Percentiles rank a stretch among this genome's conserved stretches.
Conservation (phyloP, 176 grass and related monocot species). For the Bromus sterilis region DNA sequence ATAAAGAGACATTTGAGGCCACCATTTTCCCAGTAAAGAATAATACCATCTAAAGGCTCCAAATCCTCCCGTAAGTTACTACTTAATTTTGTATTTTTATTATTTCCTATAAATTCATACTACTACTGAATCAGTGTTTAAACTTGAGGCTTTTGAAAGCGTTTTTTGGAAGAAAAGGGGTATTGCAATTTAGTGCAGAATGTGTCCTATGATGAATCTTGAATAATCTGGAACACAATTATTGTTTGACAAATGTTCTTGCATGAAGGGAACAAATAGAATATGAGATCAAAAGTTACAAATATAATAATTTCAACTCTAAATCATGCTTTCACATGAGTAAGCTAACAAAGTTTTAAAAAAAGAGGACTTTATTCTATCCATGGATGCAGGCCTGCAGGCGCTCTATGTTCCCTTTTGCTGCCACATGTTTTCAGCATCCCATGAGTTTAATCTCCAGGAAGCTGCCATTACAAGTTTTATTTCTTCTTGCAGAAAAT, state of each 20-base stretch:
- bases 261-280: slow-evolving; percentile 14
- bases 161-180: not conserved
- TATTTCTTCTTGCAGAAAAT: slow-evolving; percentile 7
- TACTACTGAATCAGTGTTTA: slow-evolving; percentile 23
- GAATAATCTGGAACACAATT: slow-evolving; percentile 23
- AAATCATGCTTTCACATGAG: slow-evolving; percentile 18
- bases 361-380: slow-evolving; percentile 22
- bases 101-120: slow-evolving; percentile 8
- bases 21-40: slow-evolving; percentile 25
- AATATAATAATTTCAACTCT: not conserved
- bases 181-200: slow-evolving; percentile 32
- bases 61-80: slow-evolving; percentile 26
- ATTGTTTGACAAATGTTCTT: slow-evolving; percentile 20
- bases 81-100: slow-evolving; percentile 1
- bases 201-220: slow-evolving; percentile 18
- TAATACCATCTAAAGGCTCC: slow-evolving; percentile 24
- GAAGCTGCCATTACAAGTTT: not conserved
- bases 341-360: not conserved
- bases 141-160: not conserved
- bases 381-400: slow-evolving; percentile 2
- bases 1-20: slow-evolving; percentile 36
- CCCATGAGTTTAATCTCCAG: not conserved
- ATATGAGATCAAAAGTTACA: slow-evolving; percentile 9
- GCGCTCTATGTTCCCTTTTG: slow-evolving; percentile 15
- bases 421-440: slow-evolving; percentile 9